Evolutionary conservation across 306 rosid species (phyloP).

Genomic region (barrel medic (Medicago truncatula)): MtrunA17r5.0-ANR NC_053046.1:1014501-1015000

Average conservation of each 20-base stretch:
- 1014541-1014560: background rate
- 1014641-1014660: background rate
- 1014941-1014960: background rate
- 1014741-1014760: background rate
- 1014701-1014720: background rate
- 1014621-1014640: background rate
- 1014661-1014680: conserved; percentile 1
- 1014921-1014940: background rate
- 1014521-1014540: background rate
- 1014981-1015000: conserved; percentile 1
- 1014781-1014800: background rate
- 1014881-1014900: background rate
- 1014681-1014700: background rate
- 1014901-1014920: background rate
- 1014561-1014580: background rate
- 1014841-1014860: background rate
- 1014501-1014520: background rate
- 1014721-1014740: background rate
- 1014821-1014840: background rate
- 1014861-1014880: background rate
- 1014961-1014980: background rate
- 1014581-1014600: background rate
- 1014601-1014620: background rate
- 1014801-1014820: background rate
- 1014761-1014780: background rate